Base-by-base conservation (phyloP, 2,329 filamentous ascomycete genomes). In the Macrophomina phaseolina region DNA sequence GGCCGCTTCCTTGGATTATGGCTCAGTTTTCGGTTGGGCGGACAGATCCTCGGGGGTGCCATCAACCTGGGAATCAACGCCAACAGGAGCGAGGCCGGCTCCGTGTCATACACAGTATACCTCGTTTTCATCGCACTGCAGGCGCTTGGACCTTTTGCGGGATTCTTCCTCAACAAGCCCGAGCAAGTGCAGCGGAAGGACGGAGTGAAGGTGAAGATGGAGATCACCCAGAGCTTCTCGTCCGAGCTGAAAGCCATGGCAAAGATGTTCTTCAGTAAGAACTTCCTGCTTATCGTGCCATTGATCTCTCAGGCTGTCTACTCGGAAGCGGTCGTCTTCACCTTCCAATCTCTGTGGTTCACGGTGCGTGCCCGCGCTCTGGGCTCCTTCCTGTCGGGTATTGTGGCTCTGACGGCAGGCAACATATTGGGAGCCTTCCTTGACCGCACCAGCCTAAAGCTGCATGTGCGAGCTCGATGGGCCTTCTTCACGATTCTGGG, bases 301-400 rank as follows among this genome's bases (percentile, higher is more conserved):
- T 86, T 90, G 69, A 92, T 93, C 46, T 88, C 88, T 1, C 89
- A 92, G 70, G 88, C 88, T 0, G 90, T 91, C 0, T 93, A 90
- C 73, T 80, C 88, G 0, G 90, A 93, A 74, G 87, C 90, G 0
- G 89, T 92, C 0, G 91, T 89, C 76, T 91, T 89, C 75, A 92
- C 90, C 0, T 93, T 89, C 67, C 79, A 89, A 58, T 61, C 58
- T 73, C 74, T 90, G 14, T 93, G 89, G 88, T 91, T 93, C 72
- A 85, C 84, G 1, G 91, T 93, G 1, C 85, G 90, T 1, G 82
- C 89, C 1, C 82, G 91, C 53, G 89, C 91, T 0, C 79, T 93
- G 1, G 90, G 89, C 0, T 92, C 90, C 0, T 91, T 93, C 71
- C 73, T 93, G 3, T 89, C 88, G 0, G 90, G 89, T 1, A 84